Evolutionary conservation across 2,329 filamentous ascomycete species (phyloP), one percentile per base, ranked within the genome.

Genomic region (Hypoxylon sp.): DNA sequence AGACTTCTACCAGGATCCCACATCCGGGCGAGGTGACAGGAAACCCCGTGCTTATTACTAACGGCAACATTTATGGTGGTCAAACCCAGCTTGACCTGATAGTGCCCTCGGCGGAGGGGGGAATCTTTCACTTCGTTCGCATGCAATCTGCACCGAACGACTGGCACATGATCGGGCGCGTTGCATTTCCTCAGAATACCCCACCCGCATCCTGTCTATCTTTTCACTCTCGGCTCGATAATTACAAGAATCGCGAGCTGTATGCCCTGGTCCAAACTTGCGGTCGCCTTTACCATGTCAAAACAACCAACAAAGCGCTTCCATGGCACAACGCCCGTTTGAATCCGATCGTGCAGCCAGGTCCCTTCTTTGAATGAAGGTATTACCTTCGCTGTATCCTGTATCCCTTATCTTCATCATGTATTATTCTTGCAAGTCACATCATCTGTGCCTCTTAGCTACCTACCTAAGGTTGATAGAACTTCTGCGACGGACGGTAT

Each of bases 91-190:
- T 73, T 36, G 70, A 73, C 36, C 52, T 73, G 19, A 55, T 73
- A 30, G 72, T 70, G 13, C 68, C 70, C 52, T 73, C 70, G 11
- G 61, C 63, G 13, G 68, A 70, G 34, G 60, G 68, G 34, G 70
- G 70, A 11, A 38, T 73, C 23, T 72, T 73, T 34, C 70, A 72
- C 36, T 73, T 71, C 46, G 48, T 71, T 41, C 63, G 63, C 57
- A 69, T 56, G 34, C 2, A n/a, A 5, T 69, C 68, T 53, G 43
- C 43, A 34, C 68, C 65, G n/a, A 58, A 67, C 49, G 67, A 73
- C 49, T 72, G 68, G 70, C 68, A 69, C 30, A 71, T 72, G 67
- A 69, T 71, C 63, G 70, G 64, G 28, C 65, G 67, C 36, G 59
- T 71, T 59, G 25, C 14, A 46, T 68, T 73, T 49, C 68, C 67